Percentiles rank a stretch among this genome's conserved stretches.
Conservation (phyloP, 1,284 basidiomycete genomes). For the Moesziomyces sp. region DNA sequence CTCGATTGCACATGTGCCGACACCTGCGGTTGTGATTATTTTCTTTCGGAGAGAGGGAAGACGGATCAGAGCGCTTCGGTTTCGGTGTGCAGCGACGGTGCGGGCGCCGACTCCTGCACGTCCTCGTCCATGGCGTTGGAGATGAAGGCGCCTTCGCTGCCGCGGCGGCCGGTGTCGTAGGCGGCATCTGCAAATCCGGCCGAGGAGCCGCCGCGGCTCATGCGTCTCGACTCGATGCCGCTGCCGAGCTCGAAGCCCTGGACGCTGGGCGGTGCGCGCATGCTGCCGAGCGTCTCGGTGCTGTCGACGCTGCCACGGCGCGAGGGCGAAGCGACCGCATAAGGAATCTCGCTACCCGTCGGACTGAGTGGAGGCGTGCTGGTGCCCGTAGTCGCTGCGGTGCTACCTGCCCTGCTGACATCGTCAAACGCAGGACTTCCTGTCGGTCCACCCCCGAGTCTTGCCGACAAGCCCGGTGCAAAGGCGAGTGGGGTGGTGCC, state of each 20-base stretch:
- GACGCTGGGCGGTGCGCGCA: slow-evolving; percentile 44
- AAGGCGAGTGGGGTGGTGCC: slow-evolving; percentile 39
- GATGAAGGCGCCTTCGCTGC: slow-evolving; percentile 26
- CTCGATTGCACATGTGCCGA: background rate
- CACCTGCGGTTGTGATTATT: too few relatives aligned
- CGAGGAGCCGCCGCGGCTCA: slow-evolving; percentile 46
- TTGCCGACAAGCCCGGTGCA: slow-evolving; percentile 39
- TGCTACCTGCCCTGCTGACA: slow-evolving; percentile 55
- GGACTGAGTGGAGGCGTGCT: slow-evolving; percentile 47
- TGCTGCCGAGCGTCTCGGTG: slow-evolving; percentile 47
- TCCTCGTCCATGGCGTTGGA: slow-evolving; percentile 45
- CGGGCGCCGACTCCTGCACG: background rate
- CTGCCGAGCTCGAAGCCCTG: slow-evolving; percentile 36
- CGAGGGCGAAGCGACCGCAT: slow-evolving; percentile 42
- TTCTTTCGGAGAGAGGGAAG: too few relatives aligned
- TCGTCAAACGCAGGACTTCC: slow-evolving; percentile 26
- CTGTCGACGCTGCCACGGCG: slow-evolving; percentile 43
- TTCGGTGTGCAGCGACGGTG: background rate
- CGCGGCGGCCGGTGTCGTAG: slow-evolving; percentile 9
- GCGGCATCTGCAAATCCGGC: slow-evolving; percentile 14
- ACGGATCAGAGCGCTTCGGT: slow-evolving; percentile 3
- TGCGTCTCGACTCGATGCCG: slow-evolving; percentile 43
- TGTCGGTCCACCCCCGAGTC: slow-evolving; percentile 16
- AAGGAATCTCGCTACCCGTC: slow-evolving; percentile 42
- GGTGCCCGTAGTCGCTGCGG: slow-evolving; percentile 55